phyloP scores from a whole-genome alignment of 768 basidiomycete genomes.

The Podaxis pistillaris region DNA sequence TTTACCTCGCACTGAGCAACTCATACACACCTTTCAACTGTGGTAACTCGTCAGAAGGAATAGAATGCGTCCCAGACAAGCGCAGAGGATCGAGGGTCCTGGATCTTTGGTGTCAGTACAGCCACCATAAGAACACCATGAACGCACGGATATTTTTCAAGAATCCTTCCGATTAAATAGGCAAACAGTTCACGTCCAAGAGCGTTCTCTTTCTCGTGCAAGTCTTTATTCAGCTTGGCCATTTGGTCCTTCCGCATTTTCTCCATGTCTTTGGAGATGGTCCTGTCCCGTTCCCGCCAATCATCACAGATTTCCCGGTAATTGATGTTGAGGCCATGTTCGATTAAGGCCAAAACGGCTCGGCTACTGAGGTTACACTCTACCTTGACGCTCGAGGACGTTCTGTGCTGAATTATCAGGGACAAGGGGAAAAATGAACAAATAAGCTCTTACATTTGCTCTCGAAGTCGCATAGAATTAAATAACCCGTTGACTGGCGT shows the following conservation, averaged over 20 bases:
- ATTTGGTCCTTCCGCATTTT: not conserved
- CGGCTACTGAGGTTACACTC: not conserved
- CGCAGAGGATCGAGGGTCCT: not conserved
- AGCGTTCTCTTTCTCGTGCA: not conserved
- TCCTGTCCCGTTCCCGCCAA: not conserved
- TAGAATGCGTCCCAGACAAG: not conserved
- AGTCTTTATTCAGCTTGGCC: not conserved
- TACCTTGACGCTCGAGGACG: not conserved
- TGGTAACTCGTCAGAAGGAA: not conserved
- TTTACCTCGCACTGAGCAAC: not conserved
- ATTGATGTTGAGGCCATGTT: constrained; percentile 4
- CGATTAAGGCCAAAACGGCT: not conserved
- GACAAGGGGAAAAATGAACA: not conserved
- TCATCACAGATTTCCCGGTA: not conserved
- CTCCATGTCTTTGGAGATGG: not conserved
- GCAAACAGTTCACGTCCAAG: constrained; percentile 5
- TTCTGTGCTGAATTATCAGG: not conserved
- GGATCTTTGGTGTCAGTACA: not conserved
- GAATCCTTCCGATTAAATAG: not conserved
- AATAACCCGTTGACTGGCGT: not conserved
- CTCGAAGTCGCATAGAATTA: not conserved
- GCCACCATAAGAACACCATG: not conserved
- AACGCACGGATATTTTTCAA: constrained; percentile 10
- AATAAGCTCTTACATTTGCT: constrained; percentile 1
- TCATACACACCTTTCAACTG: not conserved